These are phyloP conservation scores for Entomortierella parvispora DNA, from an alignment of 192 early-diverging fungal species.

Conservation along the genomic window DNA sequence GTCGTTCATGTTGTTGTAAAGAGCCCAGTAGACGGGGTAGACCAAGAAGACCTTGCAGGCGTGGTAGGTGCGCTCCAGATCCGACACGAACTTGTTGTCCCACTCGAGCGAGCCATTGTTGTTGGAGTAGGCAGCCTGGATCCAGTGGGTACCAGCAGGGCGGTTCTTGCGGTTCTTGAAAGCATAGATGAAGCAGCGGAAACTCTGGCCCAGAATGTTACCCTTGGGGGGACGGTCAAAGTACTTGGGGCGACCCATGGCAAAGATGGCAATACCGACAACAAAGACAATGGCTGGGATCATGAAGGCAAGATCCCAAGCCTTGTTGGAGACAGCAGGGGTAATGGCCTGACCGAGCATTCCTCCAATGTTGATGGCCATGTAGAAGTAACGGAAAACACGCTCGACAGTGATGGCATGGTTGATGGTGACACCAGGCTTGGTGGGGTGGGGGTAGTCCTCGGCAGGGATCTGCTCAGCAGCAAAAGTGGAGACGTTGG, in stretches of 20 bases:
- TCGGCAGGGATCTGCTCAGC: conserved; percentile 68
- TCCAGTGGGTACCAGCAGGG: conserved; percentile 38
- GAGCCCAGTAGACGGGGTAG: conserved; percentile 73
- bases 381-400: conserved; percentile 81
- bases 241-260: conserved; percentile 62
- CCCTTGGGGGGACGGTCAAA: conserved; percentile 63
- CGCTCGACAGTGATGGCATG: conserved; percentile 70
- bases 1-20: conserved; percentile 72
- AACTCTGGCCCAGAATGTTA: conserved; percentile 62
- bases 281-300: conserved; percentile 68
- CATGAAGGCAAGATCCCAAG: conserved; percentile 68
- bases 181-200: conserved; percentile 48
- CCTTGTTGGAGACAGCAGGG: conserved; percentile 62
- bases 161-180: conserved; percentile 43
- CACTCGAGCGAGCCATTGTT: conserved; percentile 53
- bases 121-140: conserved; percentile 60
- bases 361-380: conserved; percentile 71
- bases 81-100: conserved; percentile 67
- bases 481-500: conserved; percentile 72
- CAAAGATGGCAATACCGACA: conserved; percentile 62
- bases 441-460: conserved; percentile 63
- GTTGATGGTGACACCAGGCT: conserved; percentile 65
- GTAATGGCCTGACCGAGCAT: conserved; percentile 69
- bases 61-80: conserved; percentile 62
- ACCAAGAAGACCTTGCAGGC: conserved; percentile 74